phyloP scores from a whole-genome alignment of 352 stramenopile genomes.

The Nothophytophthora sp. region DNA sequence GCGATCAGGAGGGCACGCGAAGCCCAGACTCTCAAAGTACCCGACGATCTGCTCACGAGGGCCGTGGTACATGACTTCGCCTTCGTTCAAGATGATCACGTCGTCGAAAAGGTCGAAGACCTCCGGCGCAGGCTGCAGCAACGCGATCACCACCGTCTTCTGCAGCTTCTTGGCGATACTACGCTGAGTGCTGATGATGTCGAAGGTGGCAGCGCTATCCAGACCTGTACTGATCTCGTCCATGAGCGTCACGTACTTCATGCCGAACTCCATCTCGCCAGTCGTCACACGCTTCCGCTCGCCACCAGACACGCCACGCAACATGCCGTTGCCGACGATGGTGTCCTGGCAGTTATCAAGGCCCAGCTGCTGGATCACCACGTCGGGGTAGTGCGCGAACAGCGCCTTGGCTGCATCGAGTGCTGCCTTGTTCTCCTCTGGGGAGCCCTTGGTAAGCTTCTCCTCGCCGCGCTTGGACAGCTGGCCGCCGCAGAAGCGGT shows the following conservation, averaged over 20 bases:
- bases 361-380: too few species aligned
- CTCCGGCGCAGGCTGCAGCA: conserved; percentile 77
- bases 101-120: conserved; percentile 62
- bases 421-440: conserved; percentile 18
- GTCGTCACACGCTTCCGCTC: conserved; percentile 59
- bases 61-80: too few species aligned
- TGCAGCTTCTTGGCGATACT: conserved; percentile 47
- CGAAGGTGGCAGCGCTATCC: conserved; percentile 53
- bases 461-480: conserved; percentile 24
- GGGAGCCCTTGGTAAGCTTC: conserved; percentile 29
- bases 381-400: too few species aligned
- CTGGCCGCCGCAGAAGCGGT: not conserved
- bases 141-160: conserved; percentile 62
- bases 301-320: conserved; percentile 57
- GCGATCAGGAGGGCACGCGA: too few species aligned
- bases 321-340: conserved; percentile 34
- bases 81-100: too few species aligned
- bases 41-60: too few species aligned
- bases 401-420: conserved; percentile 1
- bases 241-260: conserved; percentile 75
- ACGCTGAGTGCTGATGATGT: conserved; percentile 56
- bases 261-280: conserved; percentile 79
- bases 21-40: too few species aligned
- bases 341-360: too few species aligned
- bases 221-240: conserved; percentile 75